Conservation (phyloP, 371 early-diverging fungal species). For the Apophysomyces sp. region DNA sequence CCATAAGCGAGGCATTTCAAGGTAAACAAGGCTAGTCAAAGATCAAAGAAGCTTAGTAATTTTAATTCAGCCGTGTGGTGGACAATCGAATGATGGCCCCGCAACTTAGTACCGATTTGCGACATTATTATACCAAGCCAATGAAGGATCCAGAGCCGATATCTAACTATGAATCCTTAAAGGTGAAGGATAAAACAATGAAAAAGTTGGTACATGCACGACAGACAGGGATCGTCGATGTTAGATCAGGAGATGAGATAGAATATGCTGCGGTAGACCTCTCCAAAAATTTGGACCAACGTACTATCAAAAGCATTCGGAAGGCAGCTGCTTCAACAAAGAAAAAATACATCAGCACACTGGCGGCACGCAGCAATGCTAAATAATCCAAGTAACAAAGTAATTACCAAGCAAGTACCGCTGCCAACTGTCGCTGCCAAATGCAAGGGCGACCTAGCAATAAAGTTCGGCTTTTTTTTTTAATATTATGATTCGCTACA, state of each 20-base stretch:
- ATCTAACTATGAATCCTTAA: neutral
- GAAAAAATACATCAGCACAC: neutral
- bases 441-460: too few species aligned
- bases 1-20: conserved; percentile 35
- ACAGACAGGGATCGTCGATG: neutral
- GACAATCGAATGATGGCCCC: conserved; percentile 38
- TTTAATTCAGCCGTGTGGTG: conserved; percentile 51
- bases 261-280: neutral
- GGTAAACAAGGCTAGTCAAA: conserved; percentile 10
- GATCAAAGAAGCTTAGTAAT: conserved; percentile 42
- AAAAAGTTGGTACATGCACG: neutral
- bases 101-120: conserved; percentile 40
- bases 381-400: too few species aligned
- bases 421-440: too few species aligned
- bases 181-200: neutral
- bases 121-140: conserved; percentile 49
- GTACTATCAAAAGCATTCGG: neutral
- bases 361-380: too few species aligned
- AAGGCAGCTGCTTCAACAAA: neutral
- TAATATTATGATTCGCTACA: too few species aligned
- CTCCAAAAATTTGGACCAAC: neutral
- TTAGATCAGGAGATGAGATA: neutral
- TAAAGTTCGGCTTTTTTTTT: neutral
- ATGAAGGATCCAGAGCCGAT: neutral
- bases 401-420: too few species aligned